phyloP scores from a whole-genome alignment of 305 asterid species.

The Euphrasia arctica region DNA sequence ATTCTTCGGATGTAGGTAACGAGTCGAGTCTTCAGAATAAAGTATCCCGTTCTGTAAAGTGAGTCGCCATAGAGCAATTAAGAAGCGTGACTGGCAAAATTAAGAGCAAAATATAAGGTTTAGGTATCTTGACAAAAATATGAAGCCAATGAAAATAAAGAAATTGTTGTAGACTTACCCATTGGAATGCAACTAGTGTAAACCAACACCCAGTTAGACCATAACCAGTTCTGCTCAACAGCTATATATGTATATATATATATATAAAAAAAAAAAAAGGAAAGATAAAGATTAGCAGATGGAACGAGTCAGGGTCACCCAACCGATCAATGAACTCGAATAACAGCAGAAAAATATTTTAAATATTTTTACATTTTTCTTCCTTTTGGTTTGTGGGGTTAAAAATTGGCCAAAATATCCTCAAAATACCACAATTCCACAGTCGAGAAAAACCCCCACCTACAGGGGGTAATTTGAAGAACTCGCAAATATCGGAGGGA shows the following conservation, averaged over 20 bases:
- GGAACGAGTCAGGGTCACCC: neutral
- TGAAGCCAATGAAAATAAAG: constrained; percentile 13
- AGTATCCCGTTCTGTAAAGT: constrained; percentile 53
- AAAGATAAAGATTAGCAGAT: constrained; percentile 12
- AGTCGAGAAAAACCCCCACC: too few species aligned
- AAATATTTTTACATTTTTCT: too few species aligned
- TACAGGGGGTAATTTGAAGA: too few species aligned
- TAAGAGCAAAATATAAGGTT: constrained; percentile 6
- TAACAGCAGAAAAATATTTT: constrained; percentile 15
- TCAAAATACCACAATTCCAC: too few species aligned
- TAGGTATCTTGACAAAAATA: neutral
- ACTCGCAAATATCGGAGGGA: too few species aligned
- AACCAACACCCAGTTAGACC: constrained; percentile 88
- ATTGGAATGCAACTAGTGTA: constrained; percentile 85
- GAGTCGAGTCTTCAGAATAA: constrained; percentile 40
- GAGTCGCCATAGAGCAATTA: constrained; percentile 64
- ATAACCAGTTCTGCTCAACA: constrained; percentile 59
- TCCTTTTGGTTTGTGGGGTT: too few species aligned
- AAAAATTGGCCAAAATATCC: too few species aligned
- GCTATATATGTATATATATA: too few species aligned
- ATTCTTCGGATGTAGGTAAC: constrained; percentile 38
- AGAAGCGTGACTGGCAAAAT: constrained; percentile 61
- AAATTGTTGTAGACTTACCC: constrained; percentile 48
- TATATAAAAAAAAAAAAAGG: neutral
- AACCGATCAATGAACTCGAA: constrained; percentile 1